phyloP scores from a whole-genome alignment of 306 rosid genomes.

The Argentina anserina region DNA sequence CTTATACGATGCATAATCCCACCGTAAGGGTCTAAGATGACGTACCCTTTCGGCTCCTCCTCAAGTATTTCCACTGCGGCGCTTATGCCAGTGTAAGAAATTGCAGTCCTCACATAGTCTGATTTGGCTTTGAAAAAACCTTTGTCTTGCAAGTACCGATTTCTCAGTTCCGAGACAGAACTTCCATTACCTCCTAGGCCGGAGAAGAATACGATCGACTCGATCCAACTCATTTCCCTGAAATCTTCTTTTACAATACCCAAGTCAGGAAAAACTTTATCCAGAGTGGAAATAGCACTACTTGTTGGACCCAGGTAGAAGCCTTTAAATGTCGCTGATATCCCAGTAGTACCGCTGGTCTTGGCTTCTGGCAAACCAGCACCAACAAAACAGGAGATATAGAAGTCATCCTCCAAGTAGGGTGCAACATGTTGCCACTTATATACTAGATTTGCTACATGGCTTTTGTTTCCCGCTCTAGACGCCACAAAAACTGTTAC shows the following conservation, averaged over 20 bases:
- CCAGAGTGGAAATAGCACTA: constrained; percentile 31
- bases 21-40: constrained; percentile 65
- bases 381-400: constrained; percentile 62
- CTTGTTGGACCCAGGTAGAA: constrained; percentile 43
- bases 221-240: constrained; percentile 73
- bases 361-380: constrained; percentile 51
- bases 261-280: constrained; percentile 47
- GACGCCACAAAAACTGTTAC: constrained; percentile 49
- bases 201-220: constrained; percentile 61
- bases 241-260: constrained; percentile 43
- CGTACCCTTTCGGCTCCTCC: constrained; percentile 55
- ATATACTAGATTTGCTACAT: constrained; percentile 42
- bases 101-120: constrained; percentile 45
- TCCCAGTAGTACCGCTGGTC: constrained; percentile 25
- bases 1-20: constrained; percentile 61
- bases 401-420: constrained; percentile 44
- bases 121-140: constrained; percentile 69
- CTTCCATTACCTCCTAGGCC: constrained; percentile 39
- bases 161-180: constrained; percentile 42
- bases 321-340: constrained; percentile 58
- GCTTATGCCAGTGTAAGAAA: constrained; percentile 44
- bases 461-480: constrained; percentile 38
- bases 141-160: constrained; percentile 40
- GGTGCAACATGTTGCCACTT: constrained; percentile 77
- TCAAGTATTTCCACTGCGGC: constrained; percentile 42